Evolutionary conservation across 805 yeast genomes (phyloP).

Genomic region (Ogataea paraovalis): DNA sequence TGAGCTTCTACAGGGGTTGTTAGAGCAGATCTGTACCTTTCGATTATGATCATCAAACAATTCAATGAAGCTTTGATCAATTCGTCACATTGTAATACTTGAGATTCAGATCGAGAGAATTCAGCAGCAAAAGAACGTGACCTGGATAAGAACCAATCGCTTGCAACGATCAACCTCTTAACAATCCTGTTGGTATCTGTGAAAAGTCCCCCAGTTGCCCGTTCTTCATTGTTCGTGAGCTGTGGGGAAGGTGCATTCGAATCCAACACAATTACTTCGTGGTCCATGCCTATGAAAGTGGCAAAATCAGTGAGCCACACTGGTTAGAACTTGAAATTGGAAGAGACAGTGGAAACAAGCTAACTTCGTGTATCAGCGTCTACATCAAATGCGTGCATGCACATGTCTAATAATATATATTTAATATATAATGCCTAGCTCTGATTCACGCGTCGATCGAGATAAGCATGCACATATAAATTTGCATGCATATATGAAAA

Average conservation of each 20-base stretch:
- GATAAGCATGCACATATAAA: not conserved
- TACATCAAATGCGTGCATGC: too few species aligned
- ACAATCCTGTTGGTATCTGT: not conserved
- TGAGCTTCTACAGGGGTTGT: constrained; percentile 32
- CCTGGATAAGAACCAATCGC: constrained; percentile 10
- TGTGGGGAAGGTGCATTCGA: too few species aligned
- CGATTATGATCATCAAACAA: constrained; percentile 32
- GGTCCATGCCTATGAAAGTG: too few species aligned
- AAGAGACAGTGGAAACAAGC: too few species aligned
- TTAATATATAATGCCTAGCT: too few species aligned
- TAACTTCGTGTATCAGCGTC: too few species aligned
- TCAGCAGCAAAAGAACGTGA: constrained; percentile 16
- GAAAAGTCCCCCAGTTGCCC: not conserved
- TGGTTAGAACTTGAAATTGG: too few species aligned
- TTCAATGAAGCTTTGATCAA: constrained; percentile 35
- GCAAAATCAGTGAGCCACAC: too few species aligned
- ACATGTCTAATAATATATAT: too few species aligned
- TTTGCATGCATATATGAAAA: too few species aligned
- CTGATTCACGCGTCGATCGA: not conserved
- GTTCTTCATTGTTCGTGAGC: too few species aligned
- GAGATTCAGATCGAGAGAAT: constrained; percentile 16
- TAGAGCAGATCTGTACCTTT: constrained; percentile 29
- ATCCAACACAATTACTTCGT: too few species aligned
- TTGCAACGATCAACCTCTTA: constrained; percentile 7
- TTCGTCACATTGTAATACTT: constrained; percentile 25